Evolutionary conservation across 176 grass and related monocot species (phyloP).

Genomic region (Carex littledalei): DNA sequence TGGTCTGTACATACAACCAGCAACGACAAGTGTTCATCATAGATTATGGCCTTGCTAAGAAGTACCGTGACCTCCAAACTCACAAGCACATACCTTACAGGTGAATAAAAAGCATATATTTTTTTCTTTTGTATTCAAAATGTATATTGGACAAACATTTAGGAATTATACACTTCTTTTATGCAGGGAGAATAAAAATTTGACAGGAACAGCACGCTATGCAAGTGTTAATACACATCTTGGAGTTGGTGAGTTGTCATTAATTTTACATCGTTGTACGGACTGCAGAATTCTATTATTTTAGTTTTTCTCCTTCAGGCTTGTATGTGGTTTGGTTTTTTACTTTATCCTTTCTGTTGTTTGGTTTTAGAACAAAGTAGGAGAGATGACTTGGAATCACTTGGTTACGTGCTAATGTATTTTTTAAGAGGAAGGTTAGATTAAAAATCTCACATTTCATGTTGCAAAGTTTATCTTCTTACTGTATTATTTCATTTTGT

Average conservation of each 20-base stretch:
- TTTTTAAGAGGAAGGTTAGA: slow-evolving; percentile 82
- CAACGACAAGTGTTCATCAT: slow-evolving; percentile 7
- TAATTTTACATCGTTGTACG: slow-evolving; percentile 3
- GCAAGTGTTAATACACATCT: slow-evolving; percentile 26
- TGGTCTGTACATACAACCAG: background rate
- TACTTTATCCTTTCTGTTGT: background rate
- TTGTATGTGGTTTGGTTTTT: slow-evolving; percentile 1
- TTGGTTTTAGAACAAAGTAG: slow-evolving; percentile 68
- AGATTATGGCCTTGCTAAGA: slow-evolving; percentile 16
- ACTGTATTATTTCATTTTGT: slow-evolving; percentile 31
- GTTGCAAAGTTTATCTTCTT: slow-evolving; percentile 8
- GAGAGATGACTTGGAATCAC: slow-evolving; percentile 85
- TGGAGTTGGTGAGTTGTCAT: slow-evolving; percentile 15
- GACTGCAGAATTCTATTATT: background rate
- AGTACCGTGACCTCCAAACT: slow-evolving; percentile 25
- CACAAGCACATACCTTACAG: slow-evolving; percentile 26
- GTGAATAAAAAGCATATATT: background rate
- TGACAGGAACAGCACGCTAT: slow-evolving; percentile 24
- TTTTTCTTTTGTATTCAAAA: slow-evolving; percentile 5
- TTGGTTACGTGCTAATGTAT: slow-evolving; percentile 86
- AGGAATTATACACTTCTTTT: background rate
- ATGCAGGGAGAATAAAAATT: slow-evolving; percentile 15
- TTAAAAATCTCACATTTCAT: slow-evolving; percentile 16
- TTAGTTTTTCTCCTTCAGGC: background rate
- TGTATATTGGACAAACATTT: slow-evolving; percentile 4